These are phyloP conservation scores for Xanthoconium separans DNA, from an alignment of 1,284 basidiomycete species.

Conservation along the genomic window DNA sequence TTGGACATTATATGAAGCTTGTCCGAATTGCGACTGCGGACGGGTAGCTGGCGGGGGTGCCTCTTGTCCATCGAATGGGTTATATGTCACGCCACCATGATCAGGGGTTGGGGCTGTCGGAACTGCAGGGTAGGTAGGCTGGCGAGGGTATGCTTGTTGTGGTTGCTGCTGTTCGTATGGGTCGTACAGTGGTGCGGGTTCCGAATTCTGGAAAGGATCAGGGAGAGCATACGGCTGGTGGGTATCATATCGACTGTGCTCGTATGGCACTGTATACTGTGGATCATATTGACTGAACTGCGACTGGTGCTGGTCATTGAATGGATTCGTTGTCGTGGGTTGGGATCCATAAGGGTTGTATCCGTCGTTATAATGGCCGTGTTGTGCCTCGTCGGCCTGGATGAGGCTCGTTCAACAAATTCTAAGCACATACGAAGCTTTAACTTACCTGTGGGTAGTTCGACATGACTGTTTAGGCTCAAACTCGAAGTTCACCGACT, in stretches of 20 bases:
- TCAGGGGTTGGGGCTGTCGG: slow-evolving; percentile 17
- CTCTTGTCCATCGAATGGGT: slow-evolving; percentile 20
- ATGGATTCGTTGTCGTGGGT: slow-evolving; percentile 17
- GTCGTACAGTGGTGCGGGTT: slow-evolving; percentile 20
- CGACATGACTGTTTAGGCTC: slow-evolving; percentile 35
- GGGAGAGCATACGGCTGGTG: slow-evolving; percentile 22
- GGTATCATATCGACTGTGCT: slow-evolving; percentile 29
- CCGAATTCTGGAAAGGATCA: slow-evolving; percentile 24
- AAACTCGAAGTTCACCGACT: slow-evolving; percentile 1
- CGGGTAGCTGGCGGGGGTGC: slow-evolving; percentile 21
- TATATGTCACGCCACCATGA: slow-evolving; percentile 27
- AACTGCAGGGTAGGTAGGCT: slow-evolving; percentile 18
- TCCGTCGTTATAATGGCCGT: slow-evolving; percentile 56
- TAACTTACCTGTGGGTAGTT: slow-evolving; percentile 41
- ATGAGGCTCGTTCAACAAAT: slow-evolving; percentile 3
- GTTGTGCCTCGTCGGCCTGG: slow-evolving; percentile 57
- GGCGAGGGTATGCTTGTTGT: slow-evolving; percentile 24
- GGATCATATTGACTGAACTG: slow-evolving; percentile 18
- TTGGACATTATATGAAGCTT: slow-evolving; percentile 37
- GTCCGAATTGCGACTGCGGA: slow-evolving; percentile 28
- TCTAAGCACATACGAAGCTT: neutral
- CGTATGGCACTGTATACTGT: slow-evolving; percentile 19
- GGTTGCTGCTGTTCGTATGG: slow-evolving; percentile 33
- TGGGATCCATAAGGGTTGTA: slow-evolving; percentile 44
- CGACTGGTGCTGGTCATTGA: slow-evolving; percentile 21